A percentile compares a stretch with the other conserved stretches of the same genome.
These are phyloP conservation scores for Camellia lanceoleosa DNA, from an alignment of 148 eudicot genomes.

Conservation along the genomic window DNA sequence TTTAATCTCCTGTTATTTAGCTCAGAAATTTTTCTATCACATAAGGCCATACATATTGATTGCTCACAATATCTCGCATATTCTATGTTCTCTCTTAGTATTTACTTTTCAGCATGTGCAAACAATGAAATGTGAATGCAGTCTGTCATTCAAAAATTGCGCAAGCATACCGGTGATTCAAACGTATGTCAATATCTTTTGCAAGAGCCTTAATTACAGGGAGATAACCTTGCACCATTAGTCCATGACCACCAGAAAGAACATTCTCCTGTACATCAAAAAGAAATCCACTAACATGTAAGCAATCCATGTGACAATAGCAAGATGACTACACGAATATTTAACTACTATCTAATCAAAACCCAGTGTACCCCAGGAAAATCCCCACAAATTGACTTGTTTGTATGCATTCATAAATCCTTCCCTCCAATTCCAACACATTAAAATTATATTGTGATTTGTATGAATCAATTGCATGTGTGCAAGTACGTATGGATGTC, in stretches of 20 bases:
- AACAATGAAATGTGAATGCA: neutral
- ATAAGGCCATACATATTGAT: neutral
- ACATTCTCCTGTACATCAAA: slow-evolving; percentile 75
- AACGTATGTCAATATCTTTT: slow-evolving; percentile 66
- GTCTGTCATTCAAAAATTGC: neutral
- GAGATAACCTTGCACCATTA: slow-evolving; percentile 91
- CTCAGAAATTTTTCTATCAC: neutral
- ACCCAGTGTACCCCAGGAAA: neutral
- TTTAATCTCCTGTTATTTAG: neutral
- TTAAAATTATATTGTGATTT: neutral
- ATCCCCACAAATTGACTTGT: neutral
- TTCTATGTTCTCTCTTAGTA: neutral
- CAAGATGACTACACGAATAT: neutral
- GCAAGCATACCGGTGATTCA: slow-evolving; percentile 74
- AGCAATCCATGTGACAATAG: slow-evolving; percentile 10
- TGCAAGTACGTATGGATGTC: neutral
- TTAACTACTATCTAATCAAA: slow-evolving; percentile 1
- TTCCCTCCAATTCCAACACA: neutral
- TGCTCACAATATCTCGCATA: neutral
- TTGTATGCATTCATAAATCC: neutral
- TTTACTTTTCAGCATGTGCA: neutral
- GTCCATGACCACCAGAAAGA: slow-evolving; percentile 96
- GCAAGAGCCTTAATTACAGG: slow-evolving; percentile 84
- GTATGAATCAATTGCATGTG: neutral
- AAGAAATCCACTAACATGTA: slow-evolving; percentile 1